Base-by-base conservation (phyloP, 441 rosid genomes). In the Bruguiera hainesii region DNA sequence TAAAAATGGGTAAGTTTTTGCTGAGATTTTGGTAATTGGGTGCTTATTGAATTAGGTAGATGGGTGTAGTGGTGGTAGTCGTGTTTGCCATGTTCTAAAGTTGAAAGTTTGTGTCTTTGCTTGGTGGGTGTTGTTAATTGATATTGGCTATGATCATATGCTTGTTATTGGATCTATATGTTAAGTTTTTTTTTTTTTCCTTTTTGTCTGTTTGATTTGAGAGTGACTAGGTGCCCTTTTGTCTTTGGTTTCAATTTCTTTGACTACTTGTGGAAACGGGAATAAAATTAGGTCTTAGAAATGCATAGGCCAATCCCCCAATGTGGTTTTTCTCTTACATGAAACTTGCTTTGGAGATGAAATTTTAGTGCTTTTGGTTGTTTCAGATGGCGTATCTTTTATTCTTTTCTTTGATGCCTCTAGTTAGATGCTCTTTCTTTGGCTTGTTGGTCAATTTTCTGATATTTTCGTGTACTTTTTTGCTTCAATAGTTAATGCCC, bases 141-240 rank as follows among this genome's bases (percentile, higher is more conserved):
- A 64, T 25, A 30, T 56, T 49, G 15, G 39, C 48, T 46, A 33
- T 61, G 52, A 25, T 61, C 31, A 33, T 67, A 55, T 50, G 37
- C 26, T 57, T 28, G 3, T 37, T 23, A 39, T 55, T 57, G 68
- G 72, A 67, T 56, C 33, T 57, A n/a, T 65, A 29, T 57, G 64
- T 61, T 55, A 50, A 18, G 65, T 50, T 52, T 67, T 49, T 15
- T 19, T 19, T 23, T 19, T 6, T 23, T 0, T 21, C 23, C 23
- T 23, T 23, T 23, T 26, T 4, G 19, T 72, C 62, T 19, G 31
- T 51, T 48, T 33, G 2, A 33, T 62, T 67, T 56, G 42, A 56
- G 33, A 7, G 52, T 59, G 28, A 26, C 35, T 72, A 31, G 53
- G 29, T 23, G 26, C 9, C 13, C 16, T 16, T 28, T 48, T 58